These are phyloP conservation scores for Neonectria neomacrospora DNA, from an alignment of 2,329 filamentous ascomycete species.

Conservation along the genomic window DNA sequence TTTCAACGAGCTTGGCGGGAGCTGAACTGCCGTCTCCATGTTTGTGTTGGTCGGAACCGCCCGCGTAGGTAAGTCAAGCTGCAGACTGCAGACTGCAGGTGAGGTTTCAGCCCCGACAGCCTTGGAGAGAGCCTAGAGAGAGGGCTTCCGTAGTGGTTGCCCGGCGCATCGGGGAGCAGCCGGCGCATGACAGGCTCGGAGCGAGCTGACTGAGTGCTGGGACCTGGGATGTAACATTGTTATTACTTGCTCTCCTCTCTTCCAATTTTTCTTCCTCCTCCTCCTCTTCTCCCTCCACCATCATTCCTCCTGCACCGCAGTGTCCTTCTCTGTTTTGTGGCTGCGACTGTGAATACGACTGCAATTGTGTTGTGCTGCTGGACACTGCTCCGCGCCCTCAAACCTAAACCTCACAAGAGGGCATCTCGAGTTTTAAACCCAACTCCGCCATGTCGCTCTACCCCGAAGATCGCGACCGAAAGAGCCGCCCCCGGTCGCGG, in stretches of 20 bases:
- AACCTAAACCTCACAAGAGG: slow-evolving; percentile 7
- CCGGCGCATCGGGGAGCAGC: not conserved
- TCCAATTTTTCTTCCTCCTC: not conserved
- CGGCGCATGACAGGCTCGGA: slow-evolving; percentile 15
- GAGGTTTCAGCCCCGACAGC: slow-evolving; percentile 40
- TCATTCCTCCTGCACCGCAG: not conserved
- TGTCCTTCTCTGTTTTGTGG: not conserved
- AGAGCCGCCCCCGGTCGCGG: slow-evolving; percentile 61
- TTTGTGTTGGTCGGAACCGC: slow-evolving; percentile 6
- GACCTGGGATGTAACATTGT: not conserved
- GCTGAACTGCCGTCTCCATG: not conserved
- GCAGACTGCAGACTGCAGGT: slow-evolving; percentile 34
- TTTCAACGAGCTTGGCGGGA: slow-evolving; percentile 13
- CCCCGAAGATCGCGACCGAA: slow-evolving; percentile 57
- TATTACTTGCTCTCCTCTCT: slow-evolving; percentile 1
- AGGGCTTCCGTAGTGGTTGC: not conserved
- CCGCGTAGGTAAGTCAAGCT: slow-evolving; percentile 13
- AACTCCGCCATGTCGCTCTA: slow-evolving; percentile 60
- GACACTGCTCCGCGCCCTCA: slow-evolving; percentile 1
- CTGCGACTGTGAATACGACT: slow-evolving; percentile 2
- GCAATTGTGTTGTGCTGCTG: not conserved
- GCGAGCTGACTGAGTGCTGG: not conserved
- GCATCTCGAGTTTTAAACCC: not conserved
- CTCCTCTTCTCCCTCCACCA: not conserved
- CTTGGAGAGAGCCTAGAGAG: slow-evolving; percentile 2